Evolutionary conservation across 2,329 filamentous ascomycete species (phyloP).

Genomic region (Monosporascus sp.): DNA sequence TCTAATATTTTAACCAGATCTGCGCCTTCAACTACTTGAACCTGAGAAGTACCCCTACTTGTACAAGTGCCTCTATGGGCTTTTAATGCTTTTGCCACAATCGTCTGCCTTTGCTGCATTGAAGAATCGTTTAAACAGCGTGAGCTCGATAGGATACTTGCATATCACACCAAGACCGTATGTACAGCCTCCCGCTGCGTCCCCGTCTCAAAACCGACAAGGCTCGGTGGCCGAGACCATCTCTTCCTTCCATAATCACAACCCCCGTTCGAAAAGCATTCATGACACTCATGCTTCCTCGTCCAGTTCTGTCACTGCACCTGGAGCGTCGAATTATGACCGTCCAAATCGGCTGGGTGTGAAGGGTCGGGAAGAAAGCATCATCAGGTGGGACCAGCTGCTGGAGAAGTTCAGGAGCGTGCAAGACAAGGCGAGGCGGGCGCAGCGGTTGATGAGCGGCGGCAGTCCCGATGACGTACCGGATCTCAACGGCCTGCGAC

Average conservation of each 20-base stretch:
- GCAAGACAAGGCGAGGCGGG: conserved; percentile 76
- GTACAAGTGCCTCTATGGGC: conserved; percentile 95
- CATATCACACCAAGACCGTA: conserved; percentile 77
- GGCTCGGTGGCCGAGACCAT: conserved; percentile 28
- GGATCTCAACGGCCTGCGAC: conserved; percentile 35
- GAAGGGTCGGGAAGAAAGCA: conserved; percentile 73
- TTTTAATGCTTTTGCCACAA: conserved; percentile 97
- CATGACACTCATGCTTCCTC: conserved; percentile 30
- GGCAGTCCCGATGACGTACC: conserved; percentile 43
- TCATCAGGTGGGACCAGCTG: conserved; percentile 86
- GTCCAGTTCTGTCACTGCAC: conserved; percentile 40
- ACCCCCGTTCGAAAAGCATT: conserved; percentile 24
- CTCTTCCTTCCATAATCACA: conserved; percentile 20
- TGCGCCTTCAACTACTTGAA: conserved; percentile 89
- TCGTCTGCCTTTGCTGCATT: conserved; percentile 94
- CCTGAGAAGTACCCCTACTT: conserved; percentile 92
- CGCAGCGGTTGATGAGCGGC: conserved; percentile 54
- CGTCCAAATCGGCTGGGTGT: conserved; percentile 63
- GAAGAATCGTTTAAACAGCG: conserved; percentile 94
- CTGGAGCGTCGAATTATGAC: conserved; percentile 57
- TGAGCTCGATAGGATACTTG: conserved; percentile 93
- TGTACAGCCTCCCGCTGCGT: conserved; percentile 34
- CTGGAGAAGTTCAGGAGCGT: conserved; percentile 91
- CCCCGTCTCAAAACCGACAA: conserved; percentile 27
- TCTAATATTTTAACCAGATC: conserved; percentile 51